Evolutionary conservation across 805 yeast genomes (phyloP).

Genomic region (Schwanniomyces polymorphus): DNA sequence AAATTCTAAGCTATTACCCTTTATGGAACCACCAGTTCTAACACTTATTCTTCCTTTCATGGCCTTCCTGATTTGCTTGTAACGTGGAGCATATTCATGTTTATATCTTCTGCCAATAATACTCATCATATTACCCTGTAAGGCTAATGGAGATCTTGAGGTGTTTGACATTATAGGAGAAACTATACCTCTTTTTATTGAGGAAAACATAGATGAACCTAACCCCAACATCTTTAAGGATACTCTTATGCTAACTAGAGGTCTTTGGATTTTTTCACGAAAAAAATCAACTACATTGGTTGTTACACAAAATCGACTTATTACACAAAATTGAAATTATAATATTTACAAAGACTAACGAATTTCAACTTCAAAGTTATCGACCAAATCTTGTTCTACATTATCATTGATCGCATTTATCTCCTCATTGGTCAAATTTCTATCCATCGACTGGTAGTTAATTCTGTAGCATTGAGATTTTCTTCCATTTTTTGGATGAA

Average conservation of each 20-base stretch:
- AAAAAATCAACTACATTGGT: not conserved
- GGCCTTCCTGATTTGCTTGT: slow-evolving; percentile 65
- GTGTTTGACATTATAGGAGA: not conserved
- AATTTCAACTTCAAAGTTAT: slow-evolving; percentile 56
- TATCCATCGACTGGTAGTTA: slow-evolving; percentile 93
- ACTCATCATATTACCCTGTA: not conserved
- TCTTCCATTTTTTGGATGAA: slow-evolving; percentile 77
- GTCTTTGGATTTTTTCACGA: not conserved
- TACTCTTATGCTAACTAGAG: not conserved
- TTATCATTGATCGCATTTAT: slow-evolving; percentile 69
- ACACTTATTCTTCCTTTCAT: slow-evolving; percentile 95
- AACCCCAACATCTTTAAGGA: slow-evolving; percentile 5
- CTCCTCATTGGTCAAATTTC: slow-evolving; percentile 83
- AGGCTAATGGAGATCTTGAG: not conserved
- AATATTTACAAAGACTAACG: slow-evolving; percentile 23
- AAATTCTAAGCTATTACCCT: slow-evolving; percentile 78
- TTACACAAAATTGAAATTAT: slow-evolving; percentile 5
- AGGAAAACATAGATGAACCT: slow-evolving; percentile 5
- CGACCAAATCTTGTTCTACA: slow-evolving; percentile 58
- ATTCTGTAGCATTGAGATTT: slow-evolving; percentile 85
- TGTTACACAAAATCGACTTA: not conserved
- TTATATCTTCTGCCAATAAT: slow-evolving; percentile 38
- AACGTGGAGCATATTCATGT: slow-evolving; percentile 80
- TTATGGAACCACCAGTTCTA: slow-evolving; percentile 89
- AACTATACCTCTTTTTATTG: not conserved